Percentiles rank a stretch among this genome's conserved stretches.
Evolutionary conservation across 2,329 filamentous ascomycete species (phyloP).

Genomic region (Aspergillus alliaceus): DNA sequence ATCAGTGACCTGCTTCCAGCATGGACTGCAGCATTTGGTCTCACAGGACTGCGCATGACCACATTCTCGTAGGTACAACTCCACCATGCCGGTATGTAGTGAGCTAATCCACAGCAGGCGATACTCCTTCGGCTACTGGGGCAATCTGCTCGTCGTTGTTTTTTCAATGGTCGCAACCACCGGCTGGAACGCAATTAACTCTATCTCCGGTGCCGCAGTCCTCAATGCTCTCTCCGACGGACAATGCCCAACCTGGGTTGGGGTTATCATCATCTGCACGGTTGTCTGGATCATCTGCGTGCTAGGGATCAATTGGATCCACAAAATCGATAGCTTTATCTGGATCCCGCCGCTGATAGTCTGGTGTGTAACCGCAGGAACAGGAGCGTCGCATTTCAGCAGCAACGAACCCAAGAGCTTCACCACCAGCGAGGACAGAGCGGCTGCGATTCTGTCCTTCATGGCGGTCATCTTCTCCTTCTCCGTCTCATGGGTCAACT

Average conservation of each 20-base stretch:
- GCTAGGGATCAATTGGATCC: slow-evolving; percentile 41
- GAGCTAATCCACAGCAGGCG: slow-evolving; percentile 17
- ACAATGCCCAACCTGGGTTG: slow-evolving; percentile 37
- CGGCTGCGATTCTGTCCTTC: slow-evolving; percentile 35
- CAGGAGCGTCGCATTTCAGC: slow-evolving; percentile 34
- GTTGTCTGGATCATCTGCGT: slow-evolving; percentile 39
- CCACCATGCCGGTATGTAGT: neutral
- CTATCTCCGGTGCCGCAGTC: slow-evolving; percentile 37
- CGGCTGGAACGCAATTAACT: slow-evolving; percentile 42
- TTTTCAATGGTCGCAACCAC: slow-evolving; percentile 41
- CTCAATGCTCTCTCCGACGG: slow-evolving; percentile 38
- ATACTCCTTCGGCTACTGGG: slow-evolving; percentile 42
- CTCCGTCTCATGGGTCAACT: slow-evolving; percentile 39
- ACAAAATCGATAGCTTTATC: slow-evolving; percentile 35
- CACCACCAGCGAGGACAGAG: slow-evolving; percentile 29
- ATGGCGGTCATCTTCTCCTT: slow-evolving; percentile 41
- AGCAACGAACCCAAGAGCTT: slow-evolving; percentile 23
- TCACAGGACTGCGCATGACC: slow-evolving; percentile 39
- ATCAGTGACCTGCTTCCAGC: slow-evolving; percentile 29
- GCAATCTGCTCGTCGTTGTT: slow-evolving; percentile 36
- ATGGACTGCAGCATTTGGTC: slow-evolving; percentile 33
- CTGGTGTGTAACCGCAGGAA: slow-evolving; percentile 40
- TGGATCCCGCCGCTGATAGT: slow-evolving; percentile 40
- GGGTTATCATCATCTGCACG: slow-evolving; percentile 40
- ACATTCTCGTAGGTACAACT: slow-evolving; percentile 28